phyloP scores from a whole-genome alignment of 176 grass and related monocot genomes.

The Eragrostis nindensis region DNA sequence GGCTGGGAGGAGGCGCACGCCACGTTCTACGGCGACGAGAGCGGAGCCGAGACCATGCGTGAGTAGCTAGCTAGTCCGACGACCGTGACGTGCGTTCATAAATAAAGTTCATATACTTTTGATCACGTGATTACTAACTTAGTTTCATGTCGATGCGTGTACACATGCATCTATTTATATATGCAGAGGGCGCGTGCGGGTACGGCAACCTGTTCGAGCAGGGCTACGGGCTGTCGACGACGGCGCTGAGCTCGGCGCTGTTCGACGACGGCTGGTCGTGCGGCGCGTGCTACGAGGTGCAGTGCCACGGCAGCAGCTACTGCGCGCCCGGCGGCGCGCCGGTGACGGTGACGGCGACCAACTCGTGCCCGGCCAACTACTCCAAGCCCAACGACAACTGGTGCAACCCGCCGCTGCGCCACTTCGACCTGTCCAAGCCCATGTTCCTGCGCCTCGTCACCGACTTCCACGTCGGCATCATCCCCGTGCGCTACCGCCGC shows the following conservation, averaged over 20 bases:
- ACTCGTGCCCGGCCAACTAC: background rate
- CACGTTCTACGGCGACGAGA: background rate
- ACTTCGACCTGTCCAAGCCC: conserved; percentile 1
- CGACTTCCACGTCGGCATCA: conserved; percentile 43
- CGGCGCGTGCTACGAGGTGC: background rate
- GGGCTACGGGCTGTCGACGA: background rate
- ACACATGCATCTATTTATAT: too few relatives aligned
- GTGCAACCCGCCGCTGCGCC: background rate
- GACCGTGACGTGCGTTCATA: too few relatives aligned
- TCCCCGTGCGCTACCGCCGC: conserved; percentile 59
- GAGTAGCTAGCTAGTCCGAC: too few relatives aligned
- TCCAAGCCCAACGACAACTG: background rate
- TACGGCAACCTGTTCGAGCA: too few relatives aligned
- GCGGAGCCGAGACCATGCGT: background rate
- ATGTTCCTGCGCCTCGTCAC: conserved; percentile 37
- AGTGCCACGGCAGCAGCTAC: background rate
- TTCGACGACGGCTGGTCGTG: background rate
- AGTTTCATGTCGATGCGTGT: too few relatives aligned
- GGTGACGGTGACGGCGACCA: background rate
- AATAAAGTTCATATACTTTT: too few relatives aligned
- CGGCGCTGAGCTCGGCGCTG: background rate
- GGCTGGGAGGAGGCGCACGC: too few relatives aligned
- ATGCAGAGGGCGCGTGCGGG: too few relatives aligned
- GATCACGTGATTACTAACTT: too few relatives aligned
- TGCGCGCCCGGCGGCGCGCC: background rate